These are phyloP conservation scores for Blastocystis hominis DNA, from an alignment of 352 stramenopile species.

Conservation along the genomic window DNA sequence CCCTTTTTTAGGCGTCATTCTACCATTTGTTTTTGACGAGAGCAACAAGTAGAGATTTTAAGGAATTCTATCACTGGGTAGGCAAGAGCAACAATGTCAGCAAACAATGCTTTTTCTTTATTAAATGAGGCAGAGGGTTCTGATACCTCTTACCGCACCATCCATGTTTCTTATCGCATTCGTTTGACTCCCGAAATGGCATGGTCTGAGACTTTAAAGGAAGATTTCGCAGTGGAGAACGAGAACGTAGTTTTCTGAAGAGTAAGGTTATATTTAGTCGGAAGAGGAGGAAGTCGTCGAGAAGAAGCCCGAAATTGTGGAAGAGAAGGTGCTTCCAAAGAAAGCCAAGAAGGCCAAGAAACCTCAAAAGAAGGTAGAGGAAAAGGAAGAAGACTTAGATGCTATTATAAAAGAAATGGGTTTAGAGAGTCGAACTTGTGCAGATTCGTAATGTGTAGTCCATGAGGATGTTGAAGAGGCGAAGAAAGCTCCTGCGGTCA, in stretches of 20 bases:
- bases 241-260: background rate
- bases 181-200: constrained; percentile 5
- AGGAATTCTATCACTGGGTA: background rate
- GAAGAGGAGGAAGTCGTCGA: background rate
- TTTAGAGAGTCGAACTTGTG: background rate
- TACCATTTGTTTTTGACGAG: background rate
- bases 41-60: background rate
- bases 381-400: constrained; percentile 2
- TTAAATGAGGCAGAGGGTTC: constrained; percentile 46
- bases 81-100: background rate
- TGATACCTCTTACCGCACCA: constrained; percentile 43
- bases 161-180: constrained; percentile 17
- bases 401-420: constrained; percentile 38
- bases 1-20: background rate
- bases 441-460: background rate
- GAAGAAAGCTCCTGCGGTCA: background rate
- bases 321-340: background rate
- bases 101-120: constrained; percentile 15
- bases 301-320: background rate
- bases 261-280: background rate
- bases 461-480: background rate
- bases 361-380: background rate
- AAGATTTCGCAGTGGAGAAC: background rate
- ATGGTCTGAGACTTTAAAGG: constrained; percentile 36
- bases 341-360: constrained; percentile 48